Evolutionary conservation across 2,329 filamentous ascomycete species (phyloP), one percentile per base, ranked within the genome.

Genomic region (Madurella mycetomatis): DNA sequence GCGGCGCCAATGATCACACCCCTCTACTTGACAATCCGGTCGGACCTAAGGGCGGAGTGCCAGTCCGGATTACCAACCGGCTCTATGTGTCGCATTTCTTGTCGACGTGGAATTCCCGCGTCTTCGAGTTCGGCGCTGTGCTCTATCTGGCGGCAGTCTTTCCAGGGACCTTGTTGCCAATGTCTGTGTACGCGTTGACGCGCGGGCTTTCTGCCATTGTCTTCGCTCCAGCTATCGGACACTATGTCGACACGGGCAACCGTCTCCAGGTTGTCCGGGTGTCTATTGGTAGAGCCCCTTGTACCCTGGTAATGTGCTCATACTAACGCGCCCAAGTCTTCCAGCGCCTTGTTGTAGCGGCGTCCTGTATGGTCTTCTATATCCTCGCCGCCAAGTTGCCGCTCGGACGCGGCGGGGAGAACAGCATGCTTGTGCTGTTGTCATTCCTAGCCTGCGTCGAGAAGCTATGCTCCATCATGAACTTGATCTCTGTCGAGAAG

Each of bases 401-500:
- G 45, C 44, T 70, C 15, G 65, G 76, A 56, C 60, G 62, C 1
- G 34, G 65, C 1, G 64, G 73, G 15, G 49, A 50, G 1, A 9
- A 13, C 5, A 62, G 57, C 12, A 55, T 74, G 13, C 67, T 78
- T 39, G 65, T 62, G 0, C 30, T 68, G 0, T 53, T 76, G 2
- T 73, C 78, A 0, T n/a, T 81, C 0, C 69, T 88, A 44, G 84
- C 85, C 0, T 87, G 85, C 53, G 63, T 85, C 1, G 87, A 90
- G 68, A 90, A 90, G 65, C 68, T 89, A 9, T 76, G 75, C 15
- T 76, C 83, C 1, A 76, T 85, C 7, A 76, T 82, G 66, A 90
- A 89, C 64, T 74, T 81, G 0, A 79, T 90, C 1, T 76, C 87
- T 0, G 77, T 90, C 0, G 87, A 90, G 66, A 74, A 83, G 62